Conservation (phyloP, 2,329 filamentous ascomycete genomes). For the Didymella segeticola region DNA sequence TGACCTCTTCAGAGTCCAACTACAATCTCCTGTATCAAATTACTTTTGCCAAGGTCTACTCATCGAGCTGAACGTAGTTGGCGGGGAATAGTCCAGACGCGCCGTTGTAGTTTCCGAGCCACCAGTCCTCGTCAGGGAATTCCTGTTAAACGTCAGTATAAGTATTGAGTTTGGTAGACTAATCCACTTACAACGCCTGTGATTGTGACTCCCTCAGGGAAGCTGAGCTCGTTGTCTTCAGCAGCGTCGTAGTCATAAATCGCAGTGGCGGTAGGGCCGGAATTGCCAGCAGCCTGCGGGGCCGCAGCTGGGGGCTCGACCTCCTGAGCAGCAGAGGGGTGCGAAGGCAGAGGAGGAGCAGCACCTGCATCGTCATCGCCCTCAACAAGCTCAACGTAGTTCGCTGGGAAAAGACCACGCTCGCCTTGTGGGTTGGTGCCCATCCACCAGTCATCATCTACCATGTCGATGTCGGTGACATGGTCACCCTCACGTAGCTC, state of each 20-base stretch:
- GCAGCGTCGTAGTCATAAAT: conserved; percentile 96
- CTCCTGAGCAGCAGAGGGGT: conserved; percentile 50
- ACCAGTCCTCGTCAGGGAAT: conserved; percentile 99
- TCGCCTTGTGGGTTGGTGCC: conserved; percentile 86
- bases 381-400: conserved; percentile 89
- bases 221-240: conserved; percentile 86
- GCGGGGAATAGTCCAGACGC: conserved; percentile 79
- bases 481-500: conserved; percentile 87
- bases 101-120: conserved; percentile 86
- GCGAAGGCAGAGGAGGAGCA: conserved; percentile 48
- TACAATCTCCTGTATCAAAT: neutral
- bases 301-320: conserved; percentile 40
- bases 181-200: conserved; percentile 70
- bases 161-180: neutral
- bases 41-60: conserved; percentile 36
- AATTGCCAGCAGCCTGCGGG: conserved; percentile 47
- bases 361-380: conserved; percentile 57
- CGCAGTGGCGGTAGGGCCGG: conserved; percentile 77
- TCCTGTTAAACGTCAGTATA: conserved; percentile 62
- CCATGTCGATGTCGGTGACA: conserved; percentile 93
- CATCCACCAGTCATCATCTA: conserved; percentile 99
- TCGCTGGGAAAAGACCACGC: conserved; percentile 91
- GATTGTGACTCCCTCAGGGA: conserved; percentile 87
- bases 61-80: conserved; percentile 58
- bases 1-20: conserved; percentile 4